Conservation (phyloP, 148 eudicot genomes). For the Rhododendron ferrugineum region DNA sequence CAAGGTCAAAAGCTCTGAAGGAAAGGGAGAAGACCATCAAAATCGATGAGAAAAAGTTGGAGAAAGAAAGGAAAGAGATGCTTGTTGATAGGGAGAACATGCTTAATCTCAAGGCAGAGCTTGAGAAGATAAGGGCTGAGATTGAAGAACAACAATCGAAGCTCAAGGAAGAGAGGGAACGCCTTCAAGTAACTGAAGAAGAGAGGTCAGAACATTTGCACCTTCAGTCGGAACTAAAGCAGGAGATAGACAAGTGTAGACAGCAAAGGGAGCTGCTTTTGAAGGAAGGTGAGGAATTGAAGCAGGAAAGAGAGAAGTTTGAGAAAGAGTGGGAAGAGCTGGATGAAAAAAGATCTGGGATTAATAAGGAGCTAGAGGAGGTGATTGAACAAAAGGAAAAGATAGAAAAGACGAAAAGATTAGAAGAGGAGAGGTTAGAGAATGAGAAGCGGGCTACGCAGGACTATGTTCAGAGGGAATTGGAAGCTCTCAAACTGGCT, state of each 20-base stretch:
- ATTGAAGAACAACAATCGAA: constrained; percentile 47
- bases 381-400: constrained; percentile 48
- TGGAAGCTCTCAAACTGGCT: constrained; percentile 68
- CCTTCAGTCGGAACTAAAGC: constrained; percentile 69
- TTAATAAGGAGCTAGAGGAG: constrained; percentile 51
- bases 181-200: constrained; percentile 74
- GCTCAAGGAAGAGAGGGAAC: constrained; percentile 59
- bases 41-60: constrained; percentile 63
- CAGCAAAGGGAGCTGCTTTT: constrained; percentile 56
- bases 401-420: constrained; percentile 52
- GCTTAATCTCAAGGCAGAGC: constrained; percentile 52
- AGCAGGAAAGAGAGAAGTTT: constrained; percentile 66
- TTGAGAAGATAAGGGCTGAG: constrained; percentile 50
- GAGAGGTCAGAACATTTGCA: constrained; percentile 70
- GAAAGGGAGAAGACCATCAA: constrained; percentile 67
- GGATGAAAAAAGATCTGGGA: constrained; percentile 65
- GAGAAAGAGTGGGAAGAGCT: constrained; percentile 97
- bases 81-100: constrained; percentile 50
- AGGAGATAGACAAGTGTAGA: constrained; percentile 68
- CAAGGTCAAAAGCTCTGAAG: constrained; percentile 55
- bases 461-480: constrained; percentile 61
- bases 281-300: constrained; percentile 76
- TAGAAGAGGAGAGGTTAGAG: constrained; percentile 68
- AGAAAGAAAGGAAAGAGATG: constrained; percentile 59
- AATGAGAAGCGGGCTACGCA: constrained; percentile 55